These are phyloP conservation scores for Globisporangium viniferum DNA, from an alignment of 352 stramenopile species.

Conservation along the genomic window DNA sequence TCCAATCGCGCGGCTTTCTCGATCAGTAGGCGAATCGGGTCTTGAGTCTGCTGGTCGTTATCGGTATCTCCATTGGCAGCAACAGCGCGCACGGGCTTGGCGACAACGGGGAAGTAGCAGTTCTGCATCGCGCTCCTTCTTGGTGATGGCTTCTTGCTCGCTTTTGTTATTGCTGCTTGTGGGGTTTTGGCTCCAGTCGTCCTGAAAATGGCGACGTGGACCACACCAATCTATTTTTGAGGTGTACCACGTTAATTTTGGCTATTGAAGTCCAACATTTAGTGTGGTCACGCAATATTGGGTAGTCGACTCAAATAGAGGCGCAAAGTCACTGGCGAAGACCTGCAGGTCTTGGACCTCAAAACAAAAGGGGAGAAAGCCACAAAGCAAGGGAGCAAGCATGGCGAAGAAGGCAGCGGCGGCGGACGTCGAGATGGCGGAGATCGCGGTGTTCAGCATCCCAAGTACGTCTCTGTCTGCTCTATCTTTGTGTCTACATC, in stretches of 20 bases:
- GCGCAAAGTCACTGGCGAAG: conserved; percentile 4
- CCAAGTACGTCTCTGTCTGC: conserved; percentile 30
- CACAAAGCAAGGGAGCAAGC: conserved; percentile 6
- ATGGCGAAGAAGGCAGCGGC: conserved; percentile 27
- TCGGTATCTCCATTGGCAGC: conserved; percentile 1
- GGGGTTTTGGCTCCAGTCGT: conserved; percentile 15
- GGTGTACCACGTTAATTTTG: background rate
- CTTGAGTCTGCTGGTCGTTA: conserved; percentile 3
- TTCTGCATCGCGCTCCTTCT: conserved; percentile 63
- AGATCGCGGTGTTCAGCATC: conserved; percentile 37
- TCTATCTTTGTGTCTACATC: background rate
- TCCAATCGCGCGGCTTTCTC: conserved; percentile 35
- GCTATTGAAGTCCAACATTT: background rate
- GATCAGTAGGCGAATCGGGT: conserved; percentile 25
- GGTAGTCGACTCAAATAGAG: background rate
- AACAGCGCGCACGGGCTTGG: conserved; percentile 16
- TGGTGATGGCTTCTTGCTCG: background rate
- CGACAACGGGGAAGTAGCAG: conserved; percentile 71
- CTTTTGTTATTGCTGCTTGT: conserved; percentile 2
- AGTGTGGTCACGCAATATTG: background rate
- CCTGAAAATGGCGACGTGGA: background rate
- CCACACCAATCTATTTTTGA: background rate
- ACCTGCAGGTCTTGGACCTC: conserved; percentile 5
- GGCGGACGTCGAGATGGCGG: conserved; percentile 22
- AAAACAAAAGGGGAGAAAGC: conserved; percentile 6